Evolutionary conservation across 2,329 filamentous ascomycete genomes (phyloP).

Genomic region (Celoporthe dispersa): DNA sequence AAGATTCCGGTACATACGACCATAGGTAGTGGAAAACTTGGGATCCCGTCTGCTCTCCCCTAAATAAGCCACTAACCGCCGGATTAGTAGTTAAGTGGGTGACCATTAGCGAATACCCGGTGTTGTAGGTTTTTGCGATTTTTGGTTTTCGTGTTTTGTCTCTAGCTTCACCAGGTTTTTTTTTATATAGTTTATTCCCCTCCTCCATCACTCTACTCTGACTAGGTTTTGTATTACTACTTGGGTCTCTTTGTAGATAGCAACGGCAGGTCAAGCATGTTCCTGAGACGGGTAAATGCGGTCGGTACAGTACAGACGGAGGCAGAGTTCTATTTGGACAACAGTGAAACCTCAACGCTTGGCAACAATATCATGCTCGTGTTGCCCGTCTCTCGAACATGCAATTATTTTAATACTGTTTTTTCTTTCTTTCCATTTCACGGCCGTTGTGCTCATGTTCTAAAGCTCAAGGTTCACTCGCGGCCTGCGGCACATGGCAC

Average conservation of each 20-base stretch:
- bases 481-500: background rate
- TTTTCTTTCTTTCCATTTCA: too few species aligned
- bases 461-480: background rate
- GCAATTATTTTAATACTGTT: background rate
- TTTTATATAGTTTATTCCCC: too few species aligned
- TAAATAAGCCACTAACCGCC: background rate
- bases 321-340: too few species aligned
- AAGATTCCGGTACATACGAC: background rate
- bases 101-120: background rate
- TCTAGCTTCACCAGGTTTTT: too few species aligned
- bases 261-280: too few species aligned
- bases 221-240: too few species aligned
- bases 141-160: background rate
- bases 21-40: background rate
- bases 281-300: too few species aligned
- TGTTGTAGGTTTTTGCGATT: background rate
- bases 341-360: background rate
- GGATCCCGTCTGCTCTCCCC: background rate
- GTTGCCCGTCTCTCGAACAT: background rate
- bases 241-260: too few species aligned
- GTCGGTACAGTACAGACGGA: too few species aligned
- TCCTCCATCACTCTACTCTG: too few species aligned
- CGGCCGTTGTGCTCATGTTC: too few species aligned
- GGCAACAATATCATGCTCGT: background rate
- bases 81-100: slow-evolving; percentile 1